Conservation (phyloP, 306 rosid species). For the Begonia peltatifolia region DNA sequence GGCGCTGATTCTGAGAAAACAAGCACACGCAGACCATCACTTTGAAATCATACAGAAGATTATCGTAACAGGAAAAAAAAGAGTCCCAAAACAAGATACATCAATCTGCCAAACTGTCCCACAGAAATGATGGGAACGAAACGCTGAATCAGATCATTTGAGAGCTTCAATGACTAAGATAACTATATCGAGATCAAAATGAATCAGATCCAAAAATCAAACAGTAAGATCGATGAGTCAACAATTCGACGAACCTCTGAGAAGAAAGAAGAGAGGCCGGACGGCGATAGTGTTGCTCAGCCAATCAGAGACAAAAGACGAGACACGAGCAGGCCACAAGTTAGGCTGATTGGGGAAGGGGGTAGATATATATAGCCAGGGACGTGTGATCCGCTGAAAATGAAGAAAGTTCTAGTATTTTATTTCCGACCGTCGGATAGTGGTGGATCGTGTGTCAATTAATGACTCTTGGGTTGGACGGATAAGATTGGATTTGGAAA, state of each 20-base stretch:
- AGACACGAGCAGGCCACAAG: conserved; percentile 9
- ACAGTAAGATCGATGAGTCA: too few species aligned
- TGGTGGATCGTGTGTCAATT: too few species aligned
- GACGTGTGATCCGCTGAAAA: conserved; percentile 6
- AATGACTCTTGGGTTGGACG: conserved; percentile 1
- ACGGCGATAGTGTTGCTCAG: too few species aligned
- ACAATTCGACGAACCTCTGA: conserved; percentile 12
- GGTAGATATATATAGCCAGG: conserved; percentile 8
- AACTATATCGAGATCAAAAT: not conserved
- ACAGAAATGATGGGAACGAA: not conserved
- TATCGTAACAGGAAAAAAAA: not conserved
- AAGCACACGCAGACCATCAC: too few species aligned
- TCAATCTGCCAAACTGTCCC: not conserved
- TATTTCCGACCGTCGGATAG: conserved; percentile 19
- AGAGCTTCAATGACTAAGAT: too few species aligned
- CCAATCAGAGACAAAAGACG: not conserved
- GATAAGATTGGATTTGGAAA: conserved; percentile 8
- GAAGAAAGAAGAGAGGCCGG: not conserved
- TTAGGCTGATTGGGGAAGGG: not conserved
- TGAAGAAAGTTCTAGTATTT: conserved; percentile 22
- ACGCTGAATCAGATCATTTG: not conserved
- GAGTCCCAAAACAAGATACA: too few species aligned
- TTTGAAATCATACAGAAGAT: not conserved
- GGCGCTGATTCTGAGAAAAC: conserved; percentile 6
- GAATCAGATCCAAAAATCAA: not conserved